Conservation (phyloP, 2,329 filamentous ascomycete species). For the Alternaria burnsii region DNA sequence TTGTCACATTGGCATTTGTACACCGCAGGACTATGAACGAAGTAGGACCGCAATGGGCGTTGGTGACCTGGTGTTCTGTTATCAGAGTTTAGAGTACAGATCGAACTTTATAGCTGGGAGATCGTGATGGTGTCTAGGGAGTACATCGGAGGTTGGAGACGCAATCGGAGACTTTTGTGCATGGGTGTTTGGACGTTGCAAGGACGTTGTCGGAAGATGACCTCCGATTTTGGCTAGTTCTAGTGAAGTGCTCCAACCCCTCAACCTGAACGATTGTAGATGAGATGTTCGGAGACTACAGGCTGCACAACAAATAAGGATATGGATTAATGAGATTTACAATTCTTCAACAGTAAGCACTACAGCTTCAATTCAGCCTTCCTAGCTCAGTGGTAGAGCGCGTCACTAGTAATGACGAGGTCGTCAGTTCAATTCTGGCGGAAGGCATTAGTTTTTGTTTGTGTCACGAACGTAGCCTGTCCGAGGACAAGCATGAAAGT, state of each 20-base stretch:
- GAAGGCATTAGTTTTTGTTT: slow-evolving; percentile 15
- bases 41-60: neutral
- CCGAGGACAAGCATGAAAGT: neutral
- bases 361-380: slow-evolving; percentile 8
- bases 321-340: too few species aligned
- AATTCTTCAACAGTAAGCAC: neutral
- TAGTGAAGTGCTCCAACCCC: neutral
- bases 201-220: neutral
- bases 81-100: neutral
- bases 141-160: neutral
- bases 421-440: slow-evolving; percentile 22
- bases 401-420: slow-evolving; percentile 23
- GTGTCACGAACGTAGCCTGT: neutral
- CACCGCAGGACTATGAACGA: neutral
- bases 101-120: neutral
- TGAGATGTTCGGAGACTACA: too few species aligned
- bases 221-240: neutral
- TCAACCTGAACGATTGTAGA: neutral
- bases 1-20: neutral
- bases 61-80: neutral
- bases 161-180: neutral
- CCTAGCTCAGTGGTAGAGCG: slow-evolving; percentile 23
- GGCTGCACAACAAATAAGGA: too few species aligned
- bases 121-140: neutral
- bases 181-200: neutral